Base-by-base conservation (phyloP, 2,329 filamentous ascomycete genomes). In the Thermochaetoides dissita region DNA sequence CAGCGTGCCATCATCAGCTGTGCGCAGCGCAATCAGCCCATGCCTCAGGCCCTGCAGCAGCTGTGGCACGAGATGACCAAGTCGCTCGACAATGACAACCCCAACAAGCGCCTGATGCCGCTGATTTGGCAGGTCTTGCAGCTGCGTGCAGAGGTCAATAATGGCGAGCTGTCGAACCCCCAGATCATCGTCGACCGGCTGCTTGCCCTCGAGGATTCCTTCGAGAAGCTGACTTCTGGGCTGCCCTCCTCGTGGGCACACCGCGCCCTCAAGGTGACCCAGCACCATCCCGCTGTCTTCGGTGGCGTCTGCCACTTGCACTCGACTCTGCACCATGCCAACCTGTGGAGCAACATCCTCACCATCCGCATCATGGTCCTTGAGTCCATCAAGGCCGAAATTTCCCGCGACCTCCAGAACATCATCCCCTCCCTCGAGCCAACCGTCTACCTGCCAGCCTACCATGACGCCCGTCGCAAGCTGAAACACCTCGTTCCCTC, bases 1-100 rank as follows among this genome's bases (percentile, higher is more conserved):
- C 64, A 72, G 42, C 66, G 63, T 41, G 62, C 71, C 31, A 58
- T 72, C 44, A 66, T 74, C 46, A 68, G 64, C 49, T 73, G 70
- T 51, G 62, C 72, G 28, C 69, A 72, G 46, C 63, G 62, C 39
- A 63, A 65, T 31, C 54, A 66, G 29, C 62, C 67, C 9, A 64
- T 74, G 59, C 71, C 71, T 4, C 51, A 60, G n/a, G 55, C 61
- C 31, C 58, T 75, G 44, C 56, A 66, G 30, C 59, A 69, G 24
- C 64, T 74, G 36, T 63, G 68, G 38, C 53, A 57, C 24, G 60
- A 68, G 38, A 61, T 71, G 35, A 53, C 54, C 10, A 55, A 59
- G 36, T 54, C 58, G 6, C 49, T 62, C 3, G 53, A 59, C n/a
- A 55, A 55, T 4, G 55, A 55, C 8, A 59, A 65, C n/a, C 59